Evolutionary conservation across 306 rosid species (phyloP).

Genomic region (Lathyrus tuberosus): DNA sequence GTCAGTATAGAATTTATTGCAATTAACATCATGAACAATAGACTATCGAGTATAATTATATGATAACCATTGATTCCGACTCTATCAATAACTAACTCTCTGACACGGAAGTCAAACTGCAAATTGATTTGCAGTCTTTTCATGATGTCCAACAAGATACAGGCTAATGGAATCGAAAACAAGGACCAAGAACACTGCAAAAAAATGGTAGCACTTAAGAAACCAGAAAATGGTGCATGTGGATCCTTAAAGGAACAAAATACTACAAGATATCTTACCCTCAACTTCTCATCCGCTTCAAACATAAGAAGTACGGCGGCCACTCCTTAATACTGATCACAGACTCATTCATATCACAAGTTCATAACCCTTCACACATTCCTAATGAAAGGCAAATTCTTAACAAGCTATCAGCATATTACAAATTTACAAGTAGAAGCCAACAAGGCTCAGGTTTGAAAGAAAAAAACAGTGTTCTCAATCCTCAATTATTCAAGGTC

Average conservation of each 20-base stretch:
- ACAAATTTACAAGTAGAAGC: slow-evolving; percentile 25
- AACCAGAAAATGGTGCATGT: too few species aligned
- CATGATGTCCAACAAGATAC: too few species aligned
- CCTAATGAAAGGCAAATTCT: slow-evolving; percentile 17
- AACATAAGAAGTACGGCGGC: too few species aligned
- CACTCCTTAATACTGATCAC: slow-evolving; percentile 14
- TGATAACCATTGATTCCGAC: slow-evolving; percentile 27
- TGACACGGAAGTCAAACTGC: too few species aligned
- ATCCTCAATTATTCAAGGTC: slow-evolving; percentile 33
- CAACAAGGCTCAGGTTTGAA: slow-evolving; percentile 10
- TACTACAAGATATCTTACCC: too few species aligned
- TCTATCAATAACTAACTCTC: slow-evolving; percentile 1
- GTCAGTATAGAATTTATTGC: slow-evolving; percentile 6
- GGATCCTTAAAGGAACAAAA: too few species aligned
- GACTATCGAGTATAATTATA: slow-evolving; percentile 16
- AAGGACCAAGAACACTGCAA: too few species aligned
- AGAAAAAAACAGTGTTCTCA: not conserved
- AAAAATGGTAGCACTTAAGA: too few species aligned
- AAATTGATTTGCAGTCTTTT: too few species aligned
- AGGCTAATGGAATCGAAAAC: too few species aligned
- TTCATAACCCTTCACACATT: slow-evolving; percentile 17
- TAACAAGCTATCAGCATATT: slow-evolving; percentile 12
- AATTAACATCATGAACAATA: slow-evolving; percentile 22
- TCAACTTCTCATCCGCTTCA: too few species aligned
- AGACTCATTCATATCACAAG: slow-evolving; percentile 16